These are phyloP conservation scores for Amorphotheca resinae DNA, from an alignment of 495 filamentous ascomycete species.

Conservation along the genomic window DNA sequence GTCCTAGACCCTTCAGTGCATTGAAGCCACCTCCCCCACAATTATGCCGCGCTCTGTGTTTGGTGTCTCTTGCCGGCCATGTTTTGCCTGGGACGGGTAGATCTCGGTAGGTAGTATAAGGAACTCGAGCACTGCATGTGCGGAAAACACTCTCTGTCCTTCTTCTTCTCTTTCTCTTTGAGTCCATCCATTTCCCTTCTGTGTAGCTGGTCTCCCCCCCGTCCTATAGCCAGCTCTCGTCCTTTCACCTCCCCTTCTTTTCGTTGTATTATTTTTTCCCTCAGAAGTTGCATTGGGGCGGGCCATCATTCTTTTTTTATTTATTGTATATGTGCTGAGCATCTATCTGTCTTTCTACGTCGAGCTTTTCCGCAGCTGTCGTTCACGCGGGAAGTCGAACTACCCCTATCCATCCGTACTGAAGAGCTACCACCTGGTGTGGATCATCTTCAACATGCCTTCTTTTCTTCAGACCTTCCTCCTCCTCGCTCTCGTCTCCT, in stretches of 20 bases:
- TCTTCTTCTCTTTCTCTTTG: slow-evolving; percentile 9
- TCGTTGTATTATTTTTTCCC: slow-evolving; percentile 7
- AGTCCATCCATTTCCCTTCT: too few relatives aligned
- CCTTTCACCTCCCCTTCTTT: slow-evolving; percentile 14
- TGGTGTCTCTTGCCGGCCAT: slow-evolving; percentile 14
- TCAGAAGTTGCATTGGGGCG: slow-evolving; percentile 13
- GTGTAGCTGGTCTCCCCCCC: too few relatives aligned
- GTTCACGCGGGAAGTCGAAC: not conserved
- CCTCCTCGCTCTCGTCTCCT: slow-evolving; percentile 27
- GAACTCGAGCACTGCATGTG: slow-evolving; percentile 14
- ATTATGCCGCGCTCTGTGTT: slow-evolving; percentile 21
- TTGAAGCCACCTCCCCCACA: slow-evolving; percentile 16
- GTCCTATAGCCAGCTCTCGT: slow-evolving; percentile 20
- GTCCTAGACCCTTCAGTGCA: slow-evolving; percentile 8
- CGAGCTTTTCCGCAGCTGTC: not conserved
- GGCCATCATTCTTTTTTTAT: slow-evolving; percentile 7
- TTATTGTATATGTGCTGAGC: slow-evolving; percentile 11
- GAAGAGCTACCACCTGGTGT: slow-evolving; percentile 21
- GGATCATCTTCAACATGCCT: slow-evolving; percentile 23
- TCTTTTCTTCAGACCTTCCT: slow-evolving; percentile 26
- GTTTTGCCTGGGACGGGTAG: slow-evolving; percentile 4
- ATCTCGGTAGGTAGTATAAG: slow-evolving; percentile 9
- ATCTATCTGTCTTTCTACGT: slow-evolving; percentile 10
- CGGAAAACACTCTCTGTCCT: slow-evolving; percentile 3
- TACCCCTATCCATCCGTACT: too few relatives aligned